Base-by-base conservation (phyloP, 139 green algal species). In the Chlorella sp. region DNA sequence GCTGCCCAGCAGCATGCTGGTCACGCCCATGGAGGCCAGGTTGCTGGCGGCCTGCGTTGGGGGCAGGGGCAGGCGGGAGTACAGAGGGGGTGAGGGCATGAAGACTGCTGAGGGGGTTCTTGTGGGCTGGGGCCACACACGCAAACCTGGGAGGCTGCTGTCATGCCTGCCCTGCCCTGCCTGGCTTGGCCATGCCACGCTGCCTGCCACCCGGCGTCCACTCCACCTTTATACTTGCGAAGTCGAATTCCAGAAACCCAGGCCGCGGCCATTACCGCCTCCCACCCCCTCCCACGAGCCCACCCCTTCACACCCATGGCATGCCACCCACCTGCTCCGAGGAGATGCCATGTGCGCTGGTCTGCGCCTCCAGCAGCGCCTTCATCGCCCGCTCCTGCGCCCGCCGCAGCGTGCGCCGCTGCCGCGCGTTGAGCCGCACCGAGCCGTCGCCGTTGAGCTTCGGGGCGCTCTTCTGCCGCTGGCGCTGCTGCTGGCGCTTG, bases 321-420 rank as follows among this genome's bases (percentile, higher is more conserved):
- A 1, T 30, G 4, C 4, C 3, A 19, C 36, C 0, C 60, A 90
- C 87, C 87, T 90, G 87, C n/a, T 90, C 87, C 11, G 57, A 57
- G 60, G 18, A 22, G 64, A 90, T 82, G 24, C 87, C 87, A 11
- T 86, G 79, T 61, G 64, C 79, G 39, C 71, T 77, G 18, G 40
- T 81, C 87, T 90, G 87, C 61, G 79, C 60, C 40, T 93, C 85
- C 71, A 91, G 32, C 77, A 94, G 76, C 26, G 91, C 91, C 40
- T 90, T 83, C 36, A 92, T 86, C 30, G 92, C 91, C 21, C 92
- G 81, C 75, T 94, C 92, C 64, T 93, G 76, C 71, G 92, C 92
- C 1, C 92, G 66, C 24, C 92, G 91, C 76, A 94, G 69, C 36
- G 92, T 94, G 42, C 92, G 73, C 26, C 92, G 68, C 73, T 94